These are phyloP conservation scores for Pythium dissotocum DNA, from an alignment of 352 stramenopile genomes.

Conservation along the genomic window DNA sequence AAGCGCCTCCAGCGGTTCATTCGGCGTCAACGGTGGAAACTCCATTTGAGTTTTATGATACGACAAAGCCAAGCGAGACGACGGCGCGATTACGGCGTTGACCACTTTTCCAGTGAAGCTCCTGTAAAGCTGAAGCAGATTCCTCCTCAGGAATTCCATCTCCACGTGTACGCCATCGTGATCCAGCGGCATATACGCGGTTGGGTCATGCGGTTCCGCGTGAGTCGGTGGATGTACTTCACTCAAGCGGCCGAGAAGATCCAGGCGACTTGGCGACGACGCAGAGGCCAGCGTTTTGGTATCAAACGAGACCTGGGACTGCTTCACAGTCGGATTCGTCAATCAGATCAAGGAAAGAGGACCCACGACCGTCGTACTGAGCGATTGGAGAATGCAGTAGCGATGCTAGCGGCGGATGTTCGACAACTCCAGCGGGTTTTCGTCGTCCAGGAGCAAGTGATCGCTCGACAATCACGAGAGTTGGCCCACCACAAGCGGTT, in stretches of 20 bases:
- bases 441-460: constrained; percentile 46
- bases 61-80: constrained; percentile 19
- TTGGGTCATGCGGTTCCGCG: constrained; percentile 22
- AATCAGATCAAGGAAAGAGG: background rate
- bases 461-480: constrained; percentile 31
- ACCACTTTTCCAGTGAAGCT: constrained; percentile 5
- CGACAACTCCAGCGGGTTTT: constrained; percentile 48
- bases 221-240: constrained; percentile 24
- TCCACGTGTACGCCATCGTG: constrained; percentile 14
- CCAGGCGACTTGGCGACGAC: constrained; percentile 24
- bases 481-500: constrained; percentile 18
- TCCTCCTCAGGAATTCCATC: constrained; percentile 1
- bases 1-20: constrained; percentile 49
- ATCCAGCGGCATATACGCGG: constrained; percentile 31
- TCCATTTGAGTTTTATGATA: constrained; percentile 7
- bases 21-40: constrained; percentile 18
- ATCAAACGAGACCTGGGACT: constrained; percentile 11
- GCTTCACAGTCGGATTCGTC: background rate
- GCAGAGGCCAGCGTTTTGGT: background rate
- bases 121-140: background rate
- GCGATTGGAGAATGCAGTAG: constrained; percentile 15
- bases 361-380: constrained; percentile 3
- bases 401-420: constrained; percentile 30
- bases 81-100: constrained; percentile 19
- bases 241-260: constrained; percentile 19